Conservation (phyloP, 306 rosid genomes). For the Begonia masoniana region DNA sequence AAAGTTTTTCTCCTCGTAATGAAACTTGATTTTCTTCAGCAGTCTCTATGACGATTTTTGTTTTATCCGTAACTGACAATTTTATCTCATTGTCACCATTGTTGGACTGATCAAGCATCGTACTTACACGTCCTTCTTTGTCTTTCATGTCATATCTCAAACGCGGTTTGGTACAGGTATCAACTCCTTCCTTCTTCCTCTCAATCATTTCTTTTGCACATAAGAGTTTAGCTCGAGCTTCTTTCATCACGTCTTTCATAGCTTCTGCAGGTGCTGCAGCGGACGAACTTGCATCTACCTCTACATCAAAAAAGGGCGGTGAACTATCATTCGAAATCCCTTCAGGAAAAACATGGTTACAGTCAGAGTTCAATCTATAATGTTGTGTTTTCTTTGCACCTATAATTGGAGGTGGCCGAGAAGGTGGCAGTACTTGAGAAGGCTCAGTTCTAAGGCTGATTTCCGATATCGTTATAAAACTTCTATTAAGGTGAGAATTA, state of each 20-base stretch:
- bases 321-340: conserved; percentile 35
- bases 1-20: too few relatives aligned
- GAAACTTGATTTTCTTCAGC: too few relatives aligned
- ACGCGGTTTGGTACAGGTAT: conserved; percentile 24
- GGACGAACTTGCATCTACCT: conserved; percentile 76
- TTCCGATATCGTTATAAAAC: conserved; percentile 52
- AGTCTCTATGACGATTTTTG: too few relatives aligned
- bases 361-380: conserved; percentile 21
- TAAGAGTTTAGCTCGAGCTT: conserved; percentile 39
- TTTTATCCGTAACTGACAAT: conserved; percentile 7
- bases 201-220: conserved; percentile 55
- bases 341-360: conserved; percentile 26
- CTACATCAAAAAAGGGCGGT: conserved; percentile 69
- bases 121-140: conserved; percentile 23
- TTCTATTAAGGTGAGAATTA: conserved; percentile 29
- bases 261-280: conserved; percentile 54
- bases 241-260: conserved; percentile 47
- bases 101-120: conserved; percentile 19
- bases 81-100: conserved; percentile 21
- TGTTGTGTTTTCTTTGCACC: conserved; percentile 23
- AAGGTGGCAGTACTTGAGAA: conserved; percentile 72
- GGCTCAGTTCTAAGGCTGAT: conserved; percentile 76
- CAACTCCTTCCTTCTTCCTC: conserved; percentile 37
- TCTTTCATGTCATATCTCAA: conserved; percentile 22
- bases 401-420: conserved; percentile 67